Base-by-base conservation (phyloP, 2,329 filamentous ascomycete genomes). In the Pseudopyricularia cyperi region DNA sequence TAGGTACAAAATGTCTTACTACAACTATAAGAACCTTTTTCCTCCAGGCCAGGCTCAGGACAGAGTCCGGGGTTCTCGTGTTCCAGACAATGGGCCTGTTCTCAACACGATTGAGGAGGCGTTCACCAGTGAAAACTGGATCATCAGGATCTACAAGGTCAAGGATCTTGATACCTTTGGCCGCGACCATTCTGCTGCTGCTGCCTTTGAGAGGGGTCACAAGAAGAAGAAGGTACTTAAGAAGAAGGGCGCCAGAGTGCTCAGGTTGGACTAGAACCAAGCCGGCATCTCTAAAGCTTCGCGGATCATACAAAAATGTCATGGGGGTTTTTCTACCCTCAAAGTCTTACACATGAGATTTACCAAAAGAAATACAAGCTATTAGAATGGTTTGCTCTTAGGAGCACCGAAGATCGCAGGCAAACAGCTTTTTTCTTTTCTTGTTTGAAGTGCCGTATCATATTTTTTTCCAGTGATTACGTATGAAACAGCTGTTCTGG, bases 1-100 rank as follows among this genome's bases (percentile, higher is more conserved):
- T 58, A 95, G 90, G 89, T 98, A 98, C 81, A 98, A 98, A 79
- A 96, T 98, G 90, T 96, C 89, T 22, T 98, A 98, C 79, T 87
- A 98, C 80, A 97, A 97, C 77, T 98, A 87, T 76, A 80, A 91
- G 69, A 73, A 78, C 47, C 81, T 98, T 56, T 98, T 97, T 79
- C 91, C 90, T 46, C 77, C 85, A 2, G 93, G 93, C 56, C 89
- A 97, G 70, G 90, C 88, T 34, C 74, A 82, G 60, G 93, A 98
- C 66, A 85, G 93, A 60, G 93, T 98, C 57, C 89, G 93, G 64
- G 82, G 83, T 58, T 78, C 80, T 35, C 80, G 79, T 55, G 73
- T 97, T 50, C 94, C 93, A n/a, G 81, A 88, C 12, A 77, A 89
- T 59, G 85, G 88, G 1, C 93, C 93, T 8, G 79, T 86, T 55